Evolutionary conservation across 1,139 yeast species (phyloP), one percentile per base, ranked within the genome.

Genomic region (Hyphopichia wangnamkhiaoensis): DNA sequence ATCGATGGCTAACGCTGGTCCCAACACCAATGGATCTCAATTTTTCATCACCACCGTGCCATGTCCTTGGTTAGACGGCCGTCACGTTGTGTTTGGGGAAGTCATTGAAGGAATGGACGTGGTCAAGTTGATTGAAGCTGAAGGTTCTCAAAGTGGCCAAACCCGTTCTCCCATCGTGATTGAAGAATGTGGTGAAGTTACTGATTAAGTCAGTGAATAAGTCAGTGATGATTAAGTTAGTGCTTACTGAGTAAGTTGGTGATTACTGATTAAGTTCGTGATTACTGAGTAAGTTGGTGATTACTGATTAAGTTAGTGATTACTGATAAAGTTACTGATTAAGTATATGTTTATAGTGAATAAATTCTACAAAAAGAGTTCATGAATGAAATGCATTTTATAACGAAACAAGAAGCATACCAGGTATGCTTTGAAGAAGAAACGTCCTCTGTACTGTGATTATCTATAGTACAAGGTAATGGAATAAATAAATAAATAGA

Each of bases 1-100:
- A 52, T 60, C 68, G 25, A 67, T 67, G 73, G 74, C 74, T 43
- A 68, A 68, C 47, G 66, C 72, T 33, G 74, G 74, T 20, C 71
- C 71, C 45, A 63, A 65, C 56, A 64, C 74, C 48, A 68, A 68
- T 46, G 72, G 72, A 4, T 65, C 71, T 13, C 74, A 68, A 49
- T 68, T 68, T 40, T 68, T 68, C 52, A 65, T 68, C 46, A 68
- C 74, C 51, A 67, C 74, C 31, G 71, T 68, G 31, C 68, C 72
- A 35, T 61, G 68, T 47, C 68, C 69, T 29, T 67, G 73, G 73
- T 65, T 68, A 47, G 71, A 68, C 44, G 74, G 74, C 37, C 59
- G 58, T 42, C 74, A 68, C 52, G 68, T 63, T 47, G 74, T 67
- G 20, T 68, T 68, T 42, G 74, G 74, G 41, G 72, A 68, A 53